Base-by-base conservation (phyloP, 2,329 filamentous ascomycete species). In the Emmonsiellopsis sp. region DNA sequence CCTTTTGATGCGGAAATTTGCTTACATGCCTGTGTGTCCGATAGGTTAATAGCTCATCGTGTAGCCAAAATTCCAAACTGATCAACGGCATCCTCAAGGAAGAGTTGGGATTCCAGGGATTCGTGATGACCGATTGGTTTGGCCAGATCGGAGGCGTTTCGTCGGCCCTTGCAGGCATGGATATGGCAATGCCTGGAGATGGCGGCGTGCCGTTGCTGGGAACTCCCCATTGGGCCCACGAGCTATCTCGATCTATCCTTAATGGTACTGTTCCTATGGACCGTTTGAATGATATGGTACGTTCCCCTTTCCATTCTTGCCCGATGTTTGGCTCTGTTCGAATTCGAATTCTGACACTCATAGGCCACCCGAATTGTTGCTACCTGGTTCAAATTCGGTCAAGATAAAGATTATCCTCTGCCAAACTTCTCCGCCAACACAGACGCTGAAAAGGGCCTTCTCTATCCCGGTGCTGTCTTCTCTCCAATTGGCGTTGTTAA, bases 21-120 rank as follows among this genome's bases (percentile, higher is more conserved):
- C 39, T 43, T 34, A 43, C 8, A 10, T 17, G 4, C 3, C 21
- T 11, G 21, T 51, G 39, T 21, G 49, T 34, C 8, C 1, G 21
- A 32, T 57, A 82, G 74, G 74, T 86, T 53, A 87, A 87, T 61
- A 81, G 82, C 49, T 84, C 81, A 0, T 81, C 84, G 13, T 76
- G 77, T 5, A 86, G 81, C 54, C 82, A 85, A 55, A 88, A 88
- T 62, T 82, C 81, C 56, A 84, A 84, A 62, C 69, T 84, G 11
- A 74, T 86, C 51, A 88, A 88, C 58, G 82, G 81, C 0, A 72
- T 89, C 3, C 71, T 88, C 7, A 89, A 89, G 61, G 84, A 85
- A 45, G 86, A 89, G 67, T 74, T 88, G 48, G 84, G 83, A 0
- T 88, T 88, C 59, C 84, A 87, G 59, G 86, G 86, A 62, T 83